phyloP scores from a whole-genome alignment of 176 grass and related monocot species.

The Areca catechu region DNA sequence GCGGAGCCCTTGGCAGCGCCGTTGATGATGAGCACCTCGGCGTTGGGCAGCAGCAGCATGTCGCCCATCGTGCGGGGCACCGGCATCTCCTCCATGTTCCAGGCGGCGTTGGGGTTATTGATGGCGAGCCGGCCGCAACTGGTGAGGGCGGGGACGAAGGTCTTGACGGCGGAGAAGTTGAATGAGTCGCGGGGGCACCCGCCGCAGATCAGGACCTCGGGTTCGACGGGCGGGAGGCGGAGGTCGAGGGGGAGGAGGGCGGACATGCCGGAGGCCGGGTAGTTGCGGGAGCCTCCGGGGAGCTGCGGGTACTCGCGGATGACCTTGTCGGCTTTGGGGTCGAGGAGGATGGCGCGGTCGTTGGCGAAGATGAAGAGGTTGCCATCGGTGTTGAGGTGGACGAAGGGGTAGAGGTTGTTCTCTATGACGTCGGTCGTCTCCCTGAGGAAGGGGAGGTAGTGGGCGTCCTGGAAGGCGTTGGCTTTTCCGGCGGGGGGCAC shows the following conservation, averaged over 20 bases:
- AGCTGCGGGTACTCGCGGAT: conserved; percentile 26
- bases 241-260: conserved; percentile 53
- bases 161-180: conserved; percentile 29
- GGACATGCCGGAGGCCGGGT: conserved; percentile 13
- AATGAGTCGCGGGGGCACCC: conserved; percentile 47
- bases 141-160: conserved; percentile 27
- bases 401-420: conserved; percentile 92
- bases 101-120: conserved; percentile 19
- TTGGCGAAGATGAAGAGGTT: conserved; percentile 78
- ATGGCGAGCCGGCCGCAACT: conserved; percentile 63
- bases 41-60: conserved; percentile 76
- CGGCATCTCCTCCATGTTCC: conserved; percentile 66
- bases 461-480: conserved; percentile 16
- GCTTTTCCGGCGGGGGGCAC: conserved; percentile 35
- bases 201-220: conserved; percentile 65
- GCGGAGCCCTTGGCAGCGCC: conserved; percentile 58
- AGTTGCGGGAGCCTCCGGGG: conserved; percentile 47
- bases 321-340: conserved; percentile 32
- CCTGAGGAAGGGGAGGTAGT: conserved; percentile 25
- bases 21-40: conserved; percentile 61
- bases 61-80: conserved; percentile 63
- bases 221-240: conserved; percentile 19
- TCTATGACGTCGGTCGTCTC: conserved; percentile 69
- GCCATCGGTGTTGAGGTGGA: conserved; percentile 70
- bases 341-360: conserved; percentile 55